These are phyloP conservation scores for Coprinellus micaceus DNA, from an alignment of 768 basidiomycete genomes.

Conservation along the genomic window DNA sequence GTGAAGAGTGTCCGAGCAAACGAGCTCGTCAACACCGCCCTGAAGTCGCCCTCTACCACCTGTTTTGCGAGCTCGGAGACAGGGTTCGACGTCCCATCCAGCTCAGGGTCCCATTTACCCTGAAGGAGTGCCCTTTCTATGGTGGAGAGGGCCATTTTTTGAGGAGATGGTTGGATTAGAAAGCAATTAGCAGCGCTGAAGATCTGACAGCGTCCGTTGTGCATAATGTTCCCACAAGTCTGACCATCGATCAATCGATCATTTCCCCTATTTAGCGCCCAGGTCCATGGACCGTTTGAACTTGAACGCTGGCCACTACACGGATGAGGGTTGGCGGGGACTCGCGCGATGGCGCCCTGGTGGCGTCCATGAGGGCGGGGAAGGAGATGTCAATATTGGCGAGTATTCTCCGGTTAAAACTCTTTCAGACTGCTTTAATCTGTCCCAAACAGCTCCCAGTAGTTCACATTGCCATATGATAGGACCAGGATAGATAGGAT, in stretches of 20 bases:
- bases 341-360: no score
- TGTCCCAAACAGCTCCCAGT: no score
- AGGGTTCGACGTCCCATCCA: constrained; percentile 19
- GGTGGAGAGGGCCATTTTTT: constrained; percentile 9
- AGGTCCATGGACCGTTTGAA: not conserved
- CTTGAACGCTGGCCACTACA: not conserved
- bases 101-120: constrained; percentile 38
- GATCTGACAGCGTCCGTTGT: not conserved
- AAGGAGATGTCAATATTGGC: no score
- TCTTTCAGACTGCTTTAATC: no score
- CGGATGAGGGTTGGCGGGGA: no score
- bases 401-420: no score
- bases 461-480: no score
- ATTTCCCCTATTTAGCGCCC: not conserved
- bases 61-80: constrained; percentile 44
- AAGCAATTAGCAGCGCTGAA: not conserved
- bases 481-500: no score
- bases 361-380: no score
- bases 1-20: constrained; percentile 39
- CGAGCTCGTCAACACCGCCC: constrained; percentile 44
- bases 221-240: constrained; percentile 4
- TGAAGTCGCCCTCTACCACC: constrained; percentile 59
- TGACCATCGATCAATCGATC: constrained; percentile 11
- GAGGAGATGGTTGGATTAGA: not conserved
- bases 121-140: constrained; percentile 58